phyloP scores from a whole-genome alignment of 768 basidiomycete genomes.

The Mycena leptocephala region DNA sequence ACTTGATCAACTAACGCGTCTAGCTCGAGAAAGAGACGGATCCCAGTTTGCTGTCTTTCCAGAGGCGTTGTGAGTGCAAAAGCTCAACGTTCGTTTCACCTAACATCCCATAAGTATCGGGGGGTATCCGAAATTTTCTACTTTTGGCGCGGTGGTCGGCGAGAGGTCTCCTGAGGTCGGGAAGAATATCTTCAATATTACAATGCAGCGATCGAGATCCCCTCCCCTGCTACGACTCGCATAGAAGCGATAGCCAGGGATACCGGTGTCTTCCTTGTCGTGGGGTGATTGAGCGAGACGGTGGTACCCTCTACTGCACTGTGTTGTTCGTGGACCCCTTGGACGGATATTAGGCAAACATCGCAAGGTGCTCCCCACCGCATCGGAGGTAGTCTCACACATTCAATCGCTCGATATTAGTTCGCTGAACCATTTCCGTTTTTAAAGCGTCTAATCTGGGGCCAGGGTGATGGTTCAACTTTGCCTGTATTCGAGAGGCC shows the following conservation, averaged over 20 bases:
- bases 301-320: slow-evolving; percentile 76
- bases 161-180: slow-evolving; percentile 65
- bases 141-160: slow-evolving; percentile 68
- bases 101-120: slow-evolving; percentile 58
- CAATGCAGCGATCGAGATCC: slow-evolving; percentile 70
- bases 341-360: slow-evolving; percentile 72
- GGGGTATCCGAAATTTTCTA: slow-evolving; percentile 74
- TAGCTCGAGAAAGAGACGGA: slow-evolving; percentile 64
- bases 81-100: neutral
- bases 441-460: slow-evolving; percentile 69
- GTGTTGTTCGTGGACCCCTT: slow-evolving; percentile 70
- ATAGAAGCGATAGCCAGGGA: slow-evolving; percentile 67
- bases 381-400: slow-evolving; percentile 51
- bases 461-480: slow-evolving; percentile 70
- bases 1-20: slow-evolving; percentile 61
- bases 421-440: neutral
- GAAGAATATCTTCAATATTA: slow-evolving; percentile 74
- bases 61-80: slow-evolving; percentile 67
- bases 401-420: neutral
- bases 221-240: slow-evolving; percentile 63
- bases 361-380: slow-evolving; percentile 78
- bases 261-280: slow-evolving; percentile 60
- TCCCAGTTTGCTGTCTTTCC: slow-evolving; percentile 70
- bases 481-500: slow-evolving; percentile 63
- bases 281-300: slow-evolving; percentile 75